These are phyloP conservation scores for Gyrodon lividus DNA, from an alignment of 768 basidiomycete genomes.

Conservation along the genomic window DNA sequence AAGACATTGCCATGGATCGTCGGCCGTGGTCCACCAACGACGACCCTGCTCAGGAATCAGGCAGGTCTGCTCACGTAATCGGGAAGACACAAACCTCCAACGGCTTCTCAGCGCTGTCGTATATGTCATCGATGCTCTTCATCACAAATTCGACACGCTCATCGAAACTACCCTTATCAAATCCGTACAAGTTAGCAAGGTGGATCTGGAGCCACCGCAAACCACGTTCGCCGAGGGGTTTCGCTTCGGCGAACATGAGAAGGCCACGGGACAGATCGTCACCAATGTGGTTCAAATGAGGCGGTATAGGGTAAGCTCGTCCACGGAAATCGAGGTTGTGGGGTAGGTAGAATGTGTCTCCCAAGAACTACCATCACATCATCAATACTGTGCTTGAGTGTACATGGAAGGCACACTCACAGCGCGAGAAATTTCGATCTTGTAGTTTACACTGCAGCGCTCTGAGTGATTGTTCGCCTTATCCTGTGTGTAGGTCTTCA, in stretches of 20 bases:
- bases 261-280: constrained; percentile 91
- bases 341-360: constrained; percentile 86
- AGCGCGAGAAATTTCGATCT: constrained; percentile 91
- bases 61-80: not conserved
- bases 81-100: constrained; percentile 50
- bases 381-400: constrained; percentile 2
- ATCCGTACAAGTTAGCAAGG: constrained; percentile 88
- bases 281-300: constrained; percentile 93
- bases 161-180: constrained; percentile 91
- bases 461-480: constrained; percentile 88
- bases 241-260: constrained; percentile 76
- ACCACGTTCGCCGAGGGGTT: constrained; percentile 80
- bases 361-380: constrained; percentile 59
- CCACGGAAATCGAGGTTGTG: constrained; percentile 98
- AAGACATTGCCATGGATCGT: constrained; percentile 98
- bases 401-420: constrained; percentile 43
- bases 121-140: constrained; percentile 71
- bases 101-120: constrained; percentile 80
- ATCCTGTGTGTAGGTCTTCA: constrained; percentile 52
- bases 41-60: constrained; percentile 46
- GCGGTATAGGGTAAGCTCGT: constrained; percentile 94
- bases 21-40: constrained; percentile 88
- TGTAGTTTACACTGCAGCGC: constrained; percentile 92
- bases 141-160: constrained; percentile 83
- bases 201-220: constrained; percentile 96